Evolutionary conservation across 257 asterid genomes (phyloP).

Genomic region (Lavandula angustifolia): DNA sequence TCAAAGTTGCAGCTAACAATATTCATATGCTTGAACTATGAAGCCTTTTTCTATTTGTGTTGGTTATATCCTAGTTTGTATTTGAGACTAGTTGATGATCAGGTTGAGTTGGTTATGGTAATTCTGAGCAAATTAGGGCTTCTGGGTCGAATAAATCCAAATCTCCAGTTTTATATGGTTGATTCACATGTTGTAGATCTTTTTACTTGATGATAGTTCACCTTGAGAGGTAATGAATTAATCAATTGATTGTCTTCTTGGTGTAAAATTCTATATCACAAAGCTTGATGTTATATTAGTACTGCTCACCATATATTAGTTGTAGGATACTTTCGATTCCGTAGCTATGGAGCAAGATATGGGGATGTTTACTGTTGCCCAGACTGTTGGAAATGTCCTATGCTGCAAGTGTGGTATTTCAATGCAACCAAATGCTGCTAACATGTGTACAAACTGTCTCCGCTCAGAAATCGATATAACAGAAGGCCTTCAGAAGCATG

Average conservation of each 20-base stretch:
- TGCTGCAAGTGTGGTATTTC: conserved; percentile 51
- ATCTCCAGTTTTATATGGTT: not conserved
- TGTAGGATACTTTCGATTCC: not conserved
- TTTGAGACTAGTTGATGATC: not conserved
- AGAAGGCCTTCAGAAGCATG: conserved; percentile 48
- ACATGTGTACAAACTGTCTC: conserved; percentile 53
- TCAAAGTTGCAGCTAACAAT: too few species aligned
- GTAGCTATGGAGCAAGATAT: conserved; percentile 36
- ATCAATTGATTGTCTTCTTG: not conserved
- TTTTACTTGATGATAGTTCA: not conserved
- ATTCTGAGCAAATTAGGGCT: not conserved
- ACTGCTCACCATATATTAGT: not conserved
- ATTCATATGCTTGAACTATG: not conserved
- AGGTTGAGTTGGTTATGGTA: not conserved
- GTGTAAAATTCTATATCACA: not conserved
- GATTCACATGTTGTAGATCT: not conserved
- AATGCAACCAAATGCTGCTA: conserved; percentile 58
- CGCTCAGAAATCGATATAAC: conserved; percentile 52
- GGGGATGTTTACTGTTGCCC: conserved; percentile 44
- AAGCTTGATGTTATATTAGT: not conserved
- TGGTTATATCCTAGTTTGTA: not conserved
- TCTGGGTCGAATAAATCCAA: not conserved
- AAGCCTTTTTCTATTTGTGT: not conserved
- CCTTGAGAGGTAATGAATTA: not conserved
- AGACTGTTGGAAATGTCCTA: conserved; percentile 44